Evolutionary conservation across 345 rosid genomes (phyloP).

Genomic region (Raphanus sativus): DNA sequence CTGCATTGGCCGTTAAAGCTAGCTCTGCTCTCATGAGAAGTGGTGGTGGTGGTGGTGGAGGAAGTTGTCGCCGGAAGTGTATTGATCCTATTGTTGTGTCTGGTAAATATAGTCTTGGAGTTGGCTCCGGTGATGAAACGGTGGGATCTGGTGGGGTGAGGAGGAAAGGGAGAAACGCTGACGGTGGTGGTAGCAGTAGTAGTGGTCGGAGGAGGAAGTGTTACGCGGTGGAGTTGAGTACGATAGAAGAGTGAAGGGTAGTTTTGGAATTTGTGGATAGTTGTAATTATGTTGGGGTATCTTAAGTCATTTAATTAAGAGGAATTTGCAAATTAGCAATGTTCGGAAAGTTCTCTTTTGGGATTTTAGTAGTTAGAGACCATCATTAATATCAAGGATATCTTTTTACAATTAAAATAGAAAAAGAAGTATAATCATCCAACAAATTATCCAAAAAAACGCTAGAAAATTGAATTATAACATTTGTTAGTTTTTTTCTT

Average conservation of each 20-base stretch:
- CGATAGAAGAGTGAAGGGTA: constrained; percentile 70
- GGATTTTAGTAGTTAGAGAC: constrained; percentile 6
- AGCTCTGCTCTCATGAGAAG: constrained; percentile 68
- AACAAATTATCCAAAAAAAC: background rate
- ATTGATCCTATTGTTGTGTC: constrained; percentile 33
- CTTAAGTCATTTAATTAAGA: constrained; percentile 25
- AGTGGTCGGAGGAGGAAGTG: constrained; percentile 45
- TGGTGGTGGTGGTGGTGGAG: constrained; percentile 21
- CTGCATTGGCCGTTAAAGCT: constrained; percentile 96
- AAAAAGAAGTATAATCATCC: background rate
- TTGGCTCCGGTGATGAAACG: constrained; percentile 22
- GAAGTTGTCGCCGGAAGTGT: constrained; percentile 26
- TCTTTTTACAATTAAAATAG: background rate
- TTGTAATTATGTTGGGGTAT: constrained; percentile 27
- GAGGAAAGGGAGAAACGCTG: constrained; percentile 29
- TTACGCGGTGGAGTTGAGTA: constrained; percentile 58
- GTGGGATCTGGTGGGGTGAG: constrained; percentile 21
- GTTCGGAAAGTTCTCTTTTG: constrained; percentile 21
- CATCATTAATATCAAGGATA: background rate
- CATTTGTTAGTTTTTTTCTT: background rate
- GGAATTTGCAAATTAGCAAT: constrained; percentile 30
- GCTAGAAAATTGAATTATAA: background rate
- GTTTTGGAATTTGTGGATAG: constrained; percentile 41
- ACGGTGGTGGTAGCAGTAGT: constrained; percentile 22
- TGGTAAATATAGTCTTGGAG: constrained; percentile 30